Conservation (phyloP, 768 basidiomycete genomes). For the Amanita pallidorosea region DNA sequence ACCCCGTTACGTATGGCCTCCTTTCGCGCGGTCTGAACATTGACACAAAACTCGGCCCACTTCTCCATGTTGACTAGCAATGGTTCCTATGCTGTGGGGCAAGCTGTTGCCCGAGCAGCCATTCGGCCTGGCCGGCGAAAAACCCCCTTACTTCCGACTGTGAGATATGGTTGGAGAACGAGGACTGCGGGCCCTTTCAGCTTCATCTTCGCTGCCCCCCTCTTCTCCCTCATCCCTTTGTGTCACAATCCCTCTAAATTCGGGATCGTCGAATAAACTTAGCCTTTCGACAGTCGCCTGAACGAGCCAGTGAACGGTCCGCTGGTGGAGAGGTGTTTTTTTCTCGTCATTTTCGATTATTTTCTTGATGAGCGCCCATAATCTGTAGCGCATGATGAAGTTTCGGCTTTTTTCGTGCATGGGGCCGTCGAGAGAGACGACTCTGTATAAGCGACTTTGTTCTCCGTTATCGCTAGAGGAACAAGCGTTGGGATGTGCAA, state of each 20-base stretch:
- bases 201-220: constrained; percentile 15
- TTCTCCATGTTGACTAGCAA: constrained; percentile 28
- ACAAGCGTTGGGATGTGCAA: background rate
- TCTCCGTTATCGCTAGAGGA: constrained; percentile 7
- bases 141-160: constrained; percentile 36
- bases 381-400: constrained; percentile 42
- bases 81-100: constrained; percentile 12
- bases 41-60: constrained; percentile 38
- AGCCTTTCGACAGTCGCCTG: constrained; percentile 23
- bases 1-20: constrained; percentile 16
- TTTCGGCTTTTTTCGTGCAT: constrained; percentile 31
- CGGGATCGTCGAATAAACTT: constrained; percentile 13
- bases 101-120: constrained; percentile 44
- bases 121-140: constrained; percentile 47
- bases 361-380: constrained; percentile 33
- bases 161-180: constrained; percentile 32
- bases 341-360: constrained; percentile 25
- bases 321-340: constrained; percentile 20
- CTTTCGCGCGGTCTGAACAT: constrained; percentile 19
- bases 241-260: background rate
- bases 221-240: constrained; percentile 13
- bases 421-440: constrained; percentile 33
- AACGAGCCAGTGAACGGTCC: constrained; percentile 42
- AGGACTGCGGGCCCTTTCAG: constrained; percentile 4
- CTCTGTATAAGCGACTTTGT: constrained; percentile 27